Base-by-base conservation (phyloP, 306 rosid genomes). In the Cajanus cajan region DNA sequence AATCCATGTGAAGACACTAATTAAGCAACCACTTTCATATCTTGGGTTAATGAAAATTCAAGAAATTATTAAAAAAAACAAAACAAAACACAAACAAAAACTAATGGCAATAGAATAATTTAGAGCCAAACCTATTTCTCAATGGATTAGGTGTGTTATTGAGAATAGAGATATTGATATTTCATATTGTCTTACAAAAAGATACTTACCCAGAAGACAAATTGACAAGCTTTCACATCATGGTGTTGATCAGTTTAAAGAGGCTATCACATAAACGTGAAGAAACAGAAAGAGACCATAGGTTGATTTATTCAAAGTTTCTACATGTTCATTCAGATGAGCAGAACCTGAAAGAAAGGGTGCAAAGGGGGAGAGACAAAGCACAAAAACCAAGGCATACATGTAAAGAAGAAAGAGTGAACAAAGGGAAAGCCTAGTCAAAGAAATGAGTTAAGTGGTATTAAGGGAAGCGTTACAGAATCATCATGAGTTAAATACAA, bases 351-450 rank as follows among this genome's bases (percentile, higher is more conserved):
- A 36, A 40, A 24, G 33, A 68, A 70, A 77, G 33, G 55, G 11
- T 25, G 65, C 61, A 28, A 71, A 19, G 15, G 78, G 69, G 41
- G 44, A 74, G 0, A 4, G n/a, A 25, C 10, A 40, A 80, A 73
- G 43, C 68, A 28, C 61, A 15, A 14, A 52, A 55, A 58, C 21
- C 22, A 64, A 44, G 28, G 61, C 70, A 14, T 62, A 62, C 37
- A 33, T 11, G 47, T 18, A 51, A 59, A 59, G 37, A 58, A 58
- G 67, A 31, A 6, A 21, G 61, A 19, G 28, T 21, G 40, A 78
- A 80, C 86, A 73, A 85, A 65, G 82, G 54, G 41, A 82, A 25
- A 65, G 80, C 70, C 86, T 39, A 74, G 75, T 45, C 69, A 83
- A 78, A 61, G 4, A 11, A 45, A 80, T 41, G 43, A 80, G 86